Base-by-base conservation (phyloP, 2,329 filamentous ascomycete genomes). In the Aspergillus caelatus region DNA sequence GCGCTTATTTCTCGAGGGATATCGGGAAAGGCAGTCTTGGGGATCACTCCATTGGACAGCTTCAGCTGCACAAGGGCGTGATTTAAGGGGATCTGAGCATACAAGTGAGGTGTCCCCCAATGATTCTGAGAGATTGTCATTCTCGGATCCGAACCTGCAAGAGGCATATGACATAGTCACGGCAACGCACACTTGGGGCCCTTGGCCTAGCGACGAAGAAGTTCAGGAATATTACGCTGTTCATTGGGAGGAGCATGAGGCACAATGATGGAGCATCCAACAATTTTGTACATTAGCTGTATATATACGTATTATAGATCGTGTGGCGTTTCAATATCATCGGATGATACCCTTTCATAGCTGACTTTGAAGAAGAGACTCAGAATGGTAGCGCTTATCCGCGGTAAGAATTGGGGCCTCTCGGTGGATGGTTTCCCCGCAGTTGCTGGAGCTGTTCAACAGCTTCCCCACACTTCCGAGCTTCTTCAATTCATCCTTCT, bases 151-250 rank as follows among this genome's bases (percentile, higher is more conserved):
- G 21, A 65, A 70, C 32, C 56, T 77, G 56, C 68, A 76, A 62
- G 74, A 78, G 63, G 77, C 77, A 62, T 73, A 75, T 68, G 71
- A 76, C 53, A 74, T 80, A 48, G 68, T 82, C 65, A 72, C 73
- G 45, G 63, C 67, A 55, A 75, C 76, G 21, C 67, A 68, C 21
- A 60, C 69, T 21, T 80, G 77, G 79, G 75, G 72, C 21, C 69
- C 74, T 21, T 82, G 80, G 80, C 79, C 80, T 14, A 77, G 71
- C 56, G 75, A 80, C 62, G 72, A 74, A 30, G 80, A 82, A 61
- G 74, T 81, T 53, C 62, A 70, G 59, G 69, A 74, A 28, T 82
- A 82, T 68, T 71, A 43, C 56, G 60, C 34, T 67, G 48, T 54
- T 26, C 56, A 62, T 28, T 58, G 61, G 61, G 36, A 57, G 32